phyloP scores from a whole-genome alignment of 768 basidiomycete species.

The Leccinum imitatum region DNA sequence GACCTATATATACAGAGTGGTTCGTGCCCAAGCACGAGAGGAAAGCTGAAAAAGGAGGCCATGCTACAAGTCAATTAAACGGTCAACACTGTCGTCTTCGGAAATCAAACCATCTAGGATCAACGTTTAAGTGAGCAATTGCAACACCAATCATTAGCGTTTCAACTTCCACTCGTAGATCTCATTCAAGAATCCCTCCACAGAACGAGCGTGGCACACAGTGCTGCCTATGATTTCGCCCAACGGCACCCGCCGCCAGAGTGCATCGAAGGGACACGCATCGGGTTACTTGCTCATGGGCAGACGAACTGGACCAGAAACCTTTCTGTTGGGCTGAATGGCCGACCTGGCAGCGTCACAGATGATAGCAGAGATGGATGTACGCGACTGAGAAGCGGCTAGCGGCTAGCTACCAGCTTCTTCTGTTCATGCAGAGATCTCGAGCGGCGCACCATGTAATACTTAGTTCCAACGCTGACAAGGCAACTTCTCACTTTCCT shows the following conservation, averaged over 20 bases:
- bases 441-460: no score
- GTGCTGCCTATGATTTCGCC: slow-evolving; percentile 1
- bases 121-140: slow-evolving; percentile 6
- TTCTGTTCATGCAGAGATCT: slow-evolving; percentile 35
- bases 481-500: no score
- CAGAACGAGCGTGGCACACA: slow-evolving; percentile 17
- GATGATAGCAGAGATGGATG: slow-evolving; percentile 27
- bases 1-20: slow-evolving; percentile 28
- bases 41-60: slow-evolving; percentile 62
- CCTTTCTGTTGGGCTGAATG: slow-evolving; percentile 10
- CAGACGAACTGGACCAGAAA: slow-evolving; percentile 6
- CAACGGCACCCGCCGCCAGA: slow-evolving; percentile 16
- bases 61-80: slow-evolving; percentile 29
- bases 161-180: slow-evolving; percentile 3
- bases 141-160: no score
- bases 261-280: slow-evolving; percentile 24
- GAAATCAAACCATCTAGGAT: slow-evolving; percentile 20
- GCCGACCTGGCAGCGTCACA: slow-evolving; percentile 31
- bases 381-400: slow-evolving; percentile 21
- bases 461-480: no score
- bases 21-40: slow-evolving; percentile 49
- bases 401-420: slow-evolving; percentile 29
- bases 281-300: slow-evolving; percentile 20
- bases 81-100: slow-evolving; percentile 16
- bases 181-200: slow-evolving; percentile 12